These are phyloP conservation scores for Bipolaris cookei DNA, from an alignment of 2,329 filamentous ascomycete species.

Conservation along the genomic window DNA sequence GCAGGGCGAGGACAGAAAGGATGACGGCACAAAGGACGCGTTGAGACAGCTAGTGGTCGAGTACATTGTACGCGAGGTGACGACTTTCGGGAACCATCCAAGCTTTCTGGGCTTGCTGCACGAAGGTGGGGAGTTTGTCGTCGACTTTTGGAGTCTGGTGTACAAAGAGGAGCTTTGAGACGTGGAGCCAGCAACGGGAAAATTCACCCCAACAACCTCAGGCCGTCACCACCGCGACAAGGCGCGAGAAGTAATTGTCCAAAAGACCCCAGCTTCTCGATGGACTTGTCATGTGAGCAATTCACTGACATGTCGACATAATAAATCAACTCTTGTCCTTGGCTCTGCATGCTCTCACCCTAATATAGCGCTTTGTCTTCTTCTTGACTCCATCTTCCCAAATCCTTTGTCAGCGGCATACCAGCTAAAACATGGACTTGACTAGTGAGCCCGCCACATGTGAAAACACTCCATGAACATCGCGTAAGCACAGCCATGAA, in stretches of 20 bases:
- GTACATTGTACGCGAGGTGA: conserved; percentile 32
- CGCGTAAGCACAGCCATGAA: conserved; percentile 38
- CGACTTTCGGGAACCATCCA: conserved; percentile 21
- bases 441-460: conserved; percentile 29
- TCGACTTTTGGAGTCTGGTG: conserved; percentile 21
- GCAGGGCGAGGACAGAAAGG: conserved; percentile 16
- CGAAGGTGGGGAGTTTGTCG: conserved; percentile 36
- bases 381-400: background rate
- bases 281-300: conserved; percentile 21
- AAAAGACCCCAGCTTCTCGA: conserved; percentile 26
- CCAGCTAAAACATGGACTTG: background rate
- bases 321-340: conserved; percentile 23
- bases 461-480: conserved; percentile 31
- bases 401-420: background rate
- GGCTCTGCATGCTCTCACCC: conserved; percentile 13
- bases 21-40: conserved; percentile 24
- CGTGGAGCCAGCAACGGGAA: background rate
- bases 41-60: conserved; percentile 32
- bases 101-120: conserved; percentile 30
- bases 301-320: conserved; percentile 29
- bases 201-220: background rate
- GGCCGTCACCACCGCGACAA: conserved; percentile 26
- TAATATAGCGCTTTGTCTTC: background rate
- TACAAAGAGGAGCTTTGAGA: background rate
- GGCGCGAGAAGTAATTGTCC: conserved; percentile 35